phyloP scores from a whole-genome alignment of 441 rosid genomes.

The Pelargonium australe region DNA sequence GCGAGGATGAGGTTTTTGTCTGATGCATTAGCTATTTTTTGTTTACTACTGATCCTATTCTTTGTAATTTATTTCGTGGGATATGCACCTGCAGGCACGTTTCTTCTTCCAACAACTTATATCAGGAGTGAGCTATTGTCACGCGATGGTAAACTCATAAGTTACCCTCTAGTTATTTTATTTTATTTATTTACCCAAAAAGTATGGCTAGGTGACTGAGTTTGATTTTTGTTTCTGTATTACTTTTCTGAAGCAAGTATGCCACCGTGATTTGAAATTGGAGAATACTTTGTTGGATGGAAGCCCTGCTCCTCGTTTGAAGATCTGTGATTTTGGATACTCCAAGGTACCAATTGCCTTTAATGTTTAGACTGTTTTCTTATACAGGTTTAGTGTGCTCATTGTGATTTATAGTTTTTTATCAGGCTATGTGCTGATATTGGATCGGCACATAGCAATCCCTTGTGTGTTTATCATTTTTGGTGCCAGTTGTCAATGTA shows the following conservation, averaged over 20 bases:
- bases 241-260: constrained; percentile 57
- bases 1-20: constrained; percentile 81
- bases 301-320: constrained; percentile 87
- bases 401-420: background rate
- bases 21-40: background rate
- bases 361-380: too few relatives aligned
- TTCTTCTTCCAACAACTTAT: constrained; percentile 98
- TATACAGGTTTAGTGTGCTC: too few relatives aligned
- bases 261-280: constrained; percentile 89
- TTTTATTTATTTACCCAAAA: constrained; percentile 3
- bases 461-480: background rate
- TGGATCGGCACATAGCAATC: too few relatives aligned
- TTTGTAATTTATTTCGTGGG: background rate
- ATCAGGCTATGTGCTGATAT: too few relatives aligned
- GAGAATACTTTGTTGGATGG: constrained; percentile 96
- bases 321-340: constrained; percentile 98
- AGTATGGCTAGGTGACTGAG: constrained; percentile 10
- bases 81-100: constrained; percentile 54
- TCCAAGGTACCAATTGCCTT: constrained; percentile 48
- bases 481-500: constrained; percentile 4
- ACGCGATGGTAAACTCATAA: constrained; percentile 61
- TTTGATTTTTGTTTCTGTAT: constrained; percentile 12
- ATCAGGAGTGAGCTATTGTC: constrained; percentile 96
- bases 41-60: background rate
- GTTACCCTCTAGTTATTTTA: constrained; percentile 12